These are phyloP conservation scores for Dalbergia oliveri DNA, from an alignment of 306 rosid species.

Conservation along the genomic window DNA sequence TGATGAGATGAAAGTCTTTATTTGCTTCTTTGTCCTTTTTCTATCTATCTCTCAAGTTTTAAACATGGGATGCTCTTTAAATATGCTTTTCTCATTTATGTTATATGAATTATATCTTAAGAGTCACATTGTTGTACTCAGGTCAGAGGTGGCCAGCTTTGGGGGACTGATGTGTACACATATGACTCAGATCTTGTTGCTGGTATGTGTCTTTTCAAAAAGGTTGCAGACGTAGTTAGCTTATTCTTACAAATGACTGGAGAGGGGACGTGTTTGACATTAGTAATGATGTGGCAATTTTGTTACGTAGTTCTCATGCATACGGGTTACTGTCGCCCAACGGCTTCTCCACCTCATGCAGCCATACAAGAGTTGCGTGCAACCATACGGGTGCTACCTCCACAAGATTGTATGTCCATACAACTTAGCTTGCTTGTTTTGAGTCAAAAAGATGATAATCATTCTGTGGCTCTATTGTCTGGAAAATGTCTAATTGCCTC, in stretches of 20 bases:
- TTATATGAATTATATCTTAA: slow-evolving; percentile 34
- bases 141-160: slow-evolving; percentile 98
- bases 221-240: neutral
- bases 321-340: slow-evolving; percentile 97
- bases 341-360: slow-evolving; percentile 90
- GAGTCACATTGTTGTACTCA: slow-evolving; percentile 55
- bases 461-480: slow-evolving; percentile 4
- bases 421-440: slow-evolving; percentile 28
- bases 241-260: slow-evolving; percentile 18
- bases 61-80: neutral
- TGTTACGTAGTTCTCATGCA: slow-evolving; percentile 92
- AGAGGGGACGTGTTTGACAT: slow-evolving; percentile 30
- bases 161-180: slow-evolving; percentile 99
- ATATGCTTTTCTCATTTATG: slow-evolving; percentile 8
- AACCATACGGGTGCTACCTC: slow-evolving; percentile 87
- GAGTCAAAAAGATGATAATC: slow-evolving; percentile 14
- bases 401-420: slow-evolving; percentile 85
- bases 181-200: slow-evolving; percentile 98
- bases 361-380: slow-evolving; percentile 92
- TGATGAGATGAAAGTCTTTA: slow-evolving; percentile 21
- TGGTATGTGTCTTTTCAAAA: slow-evolving; percentile 60
- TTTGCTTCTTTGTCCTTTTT: slow-evolving; percentile 12
- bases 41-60: neutral
- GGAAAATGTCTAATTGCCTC: neutral
- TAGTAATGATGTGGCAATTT: slow-evolving; percentile 43